Percentiles rank a stretch among this genome's conserved stretches.
Evolutionary conservation across 2,329 filamentous ascomycete species (phyloP).

Genomic region (Monosporascus sp.): DNA sequence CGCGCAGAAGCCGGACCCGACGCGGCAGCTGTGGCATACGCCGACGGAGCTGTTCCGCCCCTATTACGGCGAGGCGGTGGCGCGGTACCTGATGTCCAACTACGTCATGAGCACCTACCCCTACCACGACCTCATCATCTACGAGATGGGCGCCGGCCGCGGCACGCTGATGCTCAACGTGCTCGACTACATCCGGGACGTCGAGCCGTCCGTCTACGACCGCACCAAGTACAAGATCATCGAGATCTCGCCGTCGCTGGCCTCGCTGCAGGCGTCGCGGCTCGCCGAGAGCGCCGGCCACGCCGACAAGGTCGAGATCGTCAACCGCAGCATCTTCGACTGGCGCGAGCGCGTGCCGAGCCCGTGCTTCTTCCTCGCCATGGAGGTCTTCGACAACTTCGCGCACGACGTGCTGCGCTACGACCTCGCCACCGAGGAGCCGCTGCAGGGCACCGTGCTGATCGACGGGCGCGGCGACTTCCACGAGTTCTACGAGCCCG

Average conservation of each 20-base stretch:
- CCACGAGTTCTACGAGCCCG: slow-evolving; percentile 83
- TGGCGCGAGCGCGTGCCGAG: slow-evolving; percentile 85
- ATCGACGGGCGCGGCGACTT: slow-evolving; percentile 84
- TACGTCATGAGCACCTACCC: slow-evolving; percentile 93
- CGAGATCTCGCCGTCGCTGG: slow-evolving; percentile 83
- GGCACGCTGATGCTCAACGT: slow-evolving; percentile 98
- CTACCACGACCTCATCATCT: slow-evolving; percentile 95
- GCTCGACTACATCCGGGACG: slow-evolving; percentile 87
- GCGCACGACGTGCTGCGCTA: slow-evolving; percentile 93
- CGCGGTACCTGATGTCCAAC: slow-evolving; percentile 91
- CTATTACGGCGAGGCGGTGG: slow-evolving; percentile 94
- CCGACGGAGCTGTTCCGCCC: slow-evolving; percentile 95
- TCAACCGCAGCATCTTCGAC: slow-evolving; percentile 92
- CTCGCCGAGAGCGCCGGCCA: slow-evolving; percentile 72
- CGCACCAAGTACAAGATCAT: slow-evolving; percentile 93
- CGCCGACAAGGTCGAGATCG: slow-evolving; percentile 80
- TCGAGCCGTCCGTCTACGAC: slow-evolving; percentile 87
- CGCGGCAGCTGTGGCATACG: slow-evolving; percentile 95
- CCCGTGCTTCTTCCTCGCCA: slow-evolving; percentile 94
- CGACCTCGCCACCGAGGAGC: slow-evolving; percentile 71
- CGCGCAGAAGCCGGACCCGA: slow-evolving; percentile 60
- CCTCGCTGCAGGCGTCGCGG: slow-evolving; percentile 68
- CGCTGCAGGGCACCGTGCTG: slow-evolving; percentile 83
- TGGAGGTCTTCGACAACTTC: slow-evolving; percentile 99
- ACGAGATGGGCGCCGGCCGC: slow-evolving; percentile 97